Percentiles rank a stretch among this genome's conserved stretches.
Evolutionary conservation across 2,329 filamentous ascomycete species (phyloP).

Genomic region (Ceratocystis cubensis): DNA sequence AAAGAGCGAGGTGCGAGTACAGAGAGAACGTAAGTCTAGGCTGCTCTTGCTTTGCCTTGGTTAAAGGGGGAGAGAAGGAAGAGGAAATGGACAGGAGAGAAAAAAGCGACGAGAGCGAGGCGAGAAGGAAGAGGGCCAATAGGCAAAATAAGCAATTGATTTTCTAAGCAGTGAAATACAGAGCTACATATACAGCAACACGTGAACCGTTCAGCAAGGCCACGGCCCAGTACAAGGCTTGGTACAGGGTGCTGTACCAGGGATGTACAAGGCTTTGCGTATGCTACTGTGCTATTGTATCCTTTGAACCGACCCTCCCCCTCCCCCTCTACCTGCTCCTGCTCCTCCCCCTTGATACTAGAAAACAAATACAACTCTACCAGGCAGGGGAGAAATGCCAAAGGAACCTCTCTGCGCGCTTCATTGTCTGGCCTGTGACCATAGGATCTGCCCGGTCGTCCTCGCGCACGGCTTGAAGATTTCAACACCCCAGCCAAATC

Average conservation of each 20-base stretch:
- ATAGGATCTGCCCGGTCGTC: background rate
- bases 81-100: background rate
- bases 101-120: too few relatives aligned
- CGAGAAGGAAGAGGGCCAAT: background rate
- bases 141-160: background rate
- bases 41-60: background rate
- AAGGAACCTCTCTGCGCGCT: background rate
- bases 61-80: background rate
- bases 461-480: slow-evolving; percentile 4
- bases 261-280: background rate
- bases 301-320: too few relatives aligned
- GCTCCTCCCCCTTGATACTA: background rate
- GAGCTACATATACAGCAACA: background rate
- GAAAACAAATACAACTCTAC: background rate
- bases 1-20: background rate
- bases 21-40: background rate
- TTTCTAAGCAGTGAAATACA: background rate
- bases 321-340: background rate
- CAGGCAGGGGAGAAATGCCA: background rate
- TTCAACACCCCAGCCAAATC: background rate
- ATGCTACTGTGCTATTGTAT: too few relatives aligned
- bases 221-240: background rate
- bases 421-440: background rate
- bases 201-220: background rate
- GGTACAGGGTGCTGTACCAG: background rate